Evolutionary conservation across 192 early-diverging fungal genomes (phyloP), one percentile per base, ranked within the genome.

Genomic region (Coemansia sp.): DNA sequence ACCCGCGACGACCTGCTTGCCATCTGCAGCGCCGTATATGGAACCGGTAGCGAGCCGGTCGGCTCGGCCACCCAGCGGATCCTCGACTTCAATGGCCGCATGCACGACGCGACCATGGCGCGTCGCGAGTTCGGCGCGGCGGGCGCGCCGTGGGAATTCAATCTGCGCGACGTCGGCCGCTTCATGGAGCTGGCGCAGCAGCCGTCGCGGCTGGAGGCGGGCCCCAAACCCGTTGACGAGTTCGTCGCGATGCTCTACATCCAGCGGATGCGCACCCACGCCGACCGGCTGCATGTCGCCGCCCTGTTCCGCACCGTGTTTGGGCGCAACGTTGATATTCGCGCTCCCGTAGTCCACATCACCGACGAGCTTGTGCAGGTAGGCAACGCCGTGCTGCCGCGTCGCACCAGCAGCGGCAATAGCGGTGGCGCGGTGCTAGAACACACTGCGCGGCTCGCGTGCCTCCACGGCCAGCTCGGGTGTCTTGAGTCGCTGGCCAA

Each of bases 71-170:
- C 73, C 7, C 63, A 52, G 5, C 47, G 36, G 1, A 77, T 76
- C 49, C 65, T 84, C 36, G 80, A 88, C 36, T 98, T 98, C 74
- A 98, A 97, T 76, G 84, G 86, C 62, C 79, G 83, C 8, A 91
- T 99, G 89, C 94, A 94, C 69, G 77, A 90, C 47, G 90, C 91
- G 61, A 94, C 92, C 0, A 95, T 94, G 90, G 85, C 86, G 49
- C 82, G 85, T 52, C 86, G 92, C 21, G 66, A 69, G 51, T 97
- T 96, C 86, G 90, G 86, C 36, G 77, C 87, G 4, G 78, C 84
- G 2, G 97, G 97, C 11, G 80, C 87, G 15, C 97, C 97, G 2
- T 99, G 97, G 97, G 97, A 99, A 69, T 99, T 98, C 76, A 99
- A 99, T 68, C 73, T 99, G 67, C 92, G 97, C n/a, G 97, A 99